These are phyloP conservation scores for Lepidopterella palustris DNA, from an alignment of 495 filamentous ascomycete genomes.

Conservation along the genomic window DNA sequence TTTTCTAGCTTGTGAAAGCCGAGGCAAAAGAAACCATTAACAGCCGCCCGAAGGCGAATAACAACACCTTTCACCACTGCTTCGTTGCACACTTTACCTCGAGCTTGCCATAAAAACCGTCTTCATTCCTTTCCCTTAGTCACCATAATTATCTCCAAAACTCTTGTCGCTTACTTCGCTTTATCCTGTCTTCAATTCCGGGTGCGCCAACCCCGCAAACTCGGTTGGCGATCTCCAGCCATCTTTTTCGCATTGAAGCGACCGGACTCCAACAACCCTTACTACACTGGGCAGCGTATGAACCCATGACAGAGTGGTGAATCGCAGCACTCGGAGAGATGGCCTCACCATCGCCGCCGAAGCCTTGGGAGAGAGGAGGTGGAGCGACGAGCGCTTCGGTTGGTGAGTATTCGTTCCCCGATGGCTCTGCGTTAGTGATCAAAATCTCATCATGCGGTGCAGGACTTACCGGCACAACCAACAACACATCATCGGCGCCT, in stretches of 20 bases:
- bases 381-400: slow-evolving; percentile 44
- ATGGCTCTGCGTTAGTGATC: slow-evolving; percentile 2
- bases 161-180: not conserved
- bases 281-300: not conserved
- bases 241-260: not conserved
- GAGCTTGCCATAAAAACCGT: too few species aligned
- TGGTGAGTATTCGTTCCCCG: slow-evolving; percentile 22
- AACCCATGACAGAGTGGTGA: slow-evolving; percentile 26
- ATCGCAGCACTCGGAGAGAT: slow-evolving; percentile 24
- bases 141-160: not conserved
- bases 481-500: slow-evolving; percentile 40
- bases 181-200: not conserved
- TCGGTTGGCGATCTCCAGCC: not conserved
- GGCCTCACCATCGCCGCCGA: slow-evolving; percentile 88
- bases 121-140: not conserved
- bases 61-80: too few species aligned
- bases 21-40: too few species aligned
- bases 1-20: too few species aligned
- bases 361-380: slow-evolving; percentile 88
- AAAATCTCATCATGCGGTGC: slow-evolving; percentile 3
- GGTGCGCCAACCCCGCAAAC: not conserved
- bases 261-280: not conserved
- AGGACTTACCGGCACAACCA: slow-evolving; percentile 32
- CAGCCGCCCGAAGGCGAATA: too few species aligned
- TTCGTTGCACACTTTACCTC: too few species aligned